A percentile compares a stretch with the other conserved stretches of the same genome.
These are phyloP conservation scores for Diaporthe humulicola DNA, from an alignment of 2,329 filamentous ascomycete genomes.

Conservation along the genomic window DNA sequence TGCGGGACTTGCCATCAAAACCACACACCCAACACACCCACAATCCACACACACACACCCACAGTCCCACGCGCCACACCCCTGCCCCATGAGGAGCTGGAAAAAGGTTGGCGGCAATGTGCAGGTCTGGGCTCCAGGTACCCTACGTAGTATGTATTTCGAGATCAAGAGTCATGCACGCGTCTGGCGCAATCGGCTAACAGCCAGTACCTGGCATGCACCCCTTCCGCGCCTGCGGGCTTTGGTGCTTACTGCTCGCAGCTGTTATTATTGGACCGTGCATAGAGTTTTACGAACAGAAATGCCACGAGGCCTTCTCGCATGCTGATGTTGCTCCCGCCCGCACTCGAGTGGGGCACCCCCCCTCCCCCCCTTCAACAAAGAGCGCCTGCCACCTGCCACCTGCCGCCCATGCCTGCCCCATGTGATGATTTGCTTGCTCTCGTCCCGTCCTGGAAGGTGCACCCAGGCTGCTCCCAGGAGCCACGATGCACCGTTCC, in stretches of 20 bases:
- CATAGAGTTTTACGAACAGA: constrained; percentile 30
- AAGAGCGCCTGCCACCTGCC: constrained; percentile 28
- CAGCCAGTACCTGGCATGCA: constrained; percentile 10
- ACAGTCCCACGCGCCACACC: neutral
- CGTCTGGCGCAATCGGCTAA: constrained; percentile 16
- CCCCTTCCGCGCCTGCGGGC: neutral
- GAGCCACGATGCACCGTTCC: constrained; percentile 26
- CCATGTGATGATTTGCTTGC: constrained; percentile 25
- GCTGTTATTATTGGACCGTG: constrained; percentile 20
- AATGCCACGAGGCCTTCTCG: constrained; percentile 33
- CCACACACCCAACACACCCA: too few relatives aligned
- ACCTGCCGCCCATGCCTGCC: constrained; percentile 28
- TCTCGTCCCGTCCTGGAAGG: constrained; percentile 22
- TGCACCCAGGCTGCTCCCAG: constrained; percentile 21
- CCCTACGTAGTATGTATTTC: constrained; percentile 4
- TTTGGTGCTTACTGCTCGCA: neutral
- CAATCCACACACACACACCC: neutral
- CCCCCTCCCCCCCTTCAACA: neutral
- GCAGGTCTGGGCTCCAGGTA: constrained; percentile 2
- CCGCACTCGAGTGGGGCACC: constrained; percentile 22
- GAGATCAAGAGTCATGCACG: constrained; percentile 29
- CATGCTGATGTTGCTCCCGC: constrained; percentile 32
- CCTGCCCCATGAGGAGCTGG: constrained; percentile 27
- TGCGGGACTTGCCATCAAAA: constrained; percentile 21
- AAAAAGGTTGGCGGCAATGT: constrained; percentile 29